Conservation (phyloP, 2,329 filamentous ascomycete species). For the Phyllosticta citrichinensis region DNA sequence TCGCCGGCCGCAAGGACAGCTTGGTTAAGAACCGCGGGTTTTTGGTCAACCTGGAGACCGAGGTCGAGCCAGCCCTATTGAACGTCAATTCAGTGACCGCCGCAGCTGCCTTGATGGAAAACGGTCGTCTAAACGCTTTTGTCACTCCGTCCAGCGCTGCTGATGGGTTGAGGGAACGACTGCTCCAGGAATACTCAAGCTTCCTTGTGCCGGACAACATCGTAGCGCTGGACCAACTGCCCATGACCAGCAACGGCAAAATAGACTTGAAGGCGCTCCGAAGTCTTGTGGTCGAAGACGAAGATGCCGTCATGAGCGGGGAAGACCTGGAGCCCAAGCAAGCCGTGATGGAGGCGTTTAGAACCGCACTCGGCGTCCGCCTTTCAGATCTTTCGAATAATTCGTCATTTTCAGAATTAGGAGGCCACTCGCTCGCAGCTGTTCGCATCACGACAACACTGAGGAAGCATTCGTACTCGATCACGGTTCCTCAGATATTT, state of each 20-base stretch:
- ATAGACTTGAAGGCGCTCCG: conserved; percentile 2
- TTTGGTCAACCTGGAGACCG: conserved; percentile 29
- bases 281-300: background rate
- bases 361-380: background rate
- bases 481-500: background rate
- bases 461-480: background rate
- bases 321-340: background rate
- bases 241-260: conserved; percentile 1
- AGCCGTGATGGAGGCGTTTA: background rate
- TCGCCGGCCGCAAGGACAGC: conserved; percentile 10
- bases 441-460: background rate
- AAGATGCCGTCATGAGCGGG: background rate
- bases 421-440: background rate
- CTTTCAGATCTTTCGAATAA: background rate
- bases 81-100: background rate
- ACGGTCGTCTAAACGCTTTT: background rate
- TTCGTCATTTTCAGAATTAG: background rate
- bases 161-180: background rate
- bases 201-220: conserved; percentile 5
- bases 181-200: background rate
- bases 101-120: background rate
- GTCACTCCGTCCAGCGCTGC: background rate
- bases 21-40: conserved; percentile 23
- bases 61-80: conserved; percentile 13
- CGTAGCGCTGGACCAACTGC: background rate